A percentile compares a stretch with the other conserved stretches of the same genome.
These are phyloP conservation scores for Gonium pectorale DNA, from an alignment of 139 green algal species.

Conservation along the genomic window DNA sequence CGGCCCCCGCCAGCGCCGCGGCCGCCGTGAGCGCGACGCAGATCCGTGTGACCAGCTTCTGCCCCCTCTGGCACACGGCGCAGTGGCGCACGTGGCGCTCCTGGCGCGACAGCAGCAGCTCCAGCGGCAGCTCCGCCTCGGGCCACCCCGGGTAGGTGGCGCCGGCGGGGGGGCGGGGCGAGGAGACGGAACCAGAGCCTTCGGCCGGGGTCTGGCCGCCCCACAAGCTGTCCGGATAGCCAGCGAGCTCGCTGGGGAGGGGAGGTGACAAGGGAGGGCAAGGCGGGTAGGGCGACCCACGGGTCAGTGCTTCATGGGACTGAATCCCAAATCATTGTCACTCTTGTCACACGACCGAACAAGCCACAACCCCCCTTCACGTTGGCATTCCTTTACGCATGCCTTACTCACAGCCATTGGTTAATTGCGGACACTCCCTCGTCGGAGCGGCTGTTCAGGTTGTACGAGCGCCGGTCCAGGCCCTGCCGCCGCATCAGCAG, in stretches of 20 bases:
- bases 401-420: conserved; percentile 43
- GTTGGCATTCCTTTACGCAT: too few species aligned
- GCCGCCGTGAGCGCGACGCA: conserved; percentile 13
- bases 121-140: not conserved
- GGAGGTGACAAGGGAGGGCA: too few species aligned
- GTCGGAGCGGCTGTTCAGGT: conserved; percentile 41
- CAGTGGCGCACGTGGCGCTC: conserved; percentile 51
- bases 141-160: conserved; percentile 15
- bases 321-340: too few species aligned
- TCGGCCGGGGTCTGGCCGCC: not conserved
- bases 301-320: too few species aligned
- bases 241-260: not conserved
- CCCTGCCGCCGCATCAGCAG: conserved; percentile 38
- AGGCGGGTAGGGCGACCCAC: too few species aligned
- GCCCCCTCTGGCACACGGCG: conserved; percentile 31
- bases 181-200: too few species aligned
- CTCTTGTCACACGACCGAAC: too few species aligned
- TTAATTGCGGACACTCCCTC: conserved; percentile 44
- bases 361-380: too few species aligned
- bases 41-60: conserved; percentile 22
- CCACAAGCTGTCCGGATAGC: conserved; percentile 51
- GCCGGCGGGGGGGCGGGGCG: not conserved
- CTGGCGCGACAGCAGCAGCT: not conserved
- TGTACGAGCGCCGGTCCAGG: conserved; percentile 33
- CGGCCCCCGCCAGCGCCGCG: conserved; percentile 5